Evolutionary conservation across 2,329 filamentous ascomycete genomes (phyloP), one percentile per base, ranked within the genome.

Genomic region (Colletotrichum sp.): DNA sequence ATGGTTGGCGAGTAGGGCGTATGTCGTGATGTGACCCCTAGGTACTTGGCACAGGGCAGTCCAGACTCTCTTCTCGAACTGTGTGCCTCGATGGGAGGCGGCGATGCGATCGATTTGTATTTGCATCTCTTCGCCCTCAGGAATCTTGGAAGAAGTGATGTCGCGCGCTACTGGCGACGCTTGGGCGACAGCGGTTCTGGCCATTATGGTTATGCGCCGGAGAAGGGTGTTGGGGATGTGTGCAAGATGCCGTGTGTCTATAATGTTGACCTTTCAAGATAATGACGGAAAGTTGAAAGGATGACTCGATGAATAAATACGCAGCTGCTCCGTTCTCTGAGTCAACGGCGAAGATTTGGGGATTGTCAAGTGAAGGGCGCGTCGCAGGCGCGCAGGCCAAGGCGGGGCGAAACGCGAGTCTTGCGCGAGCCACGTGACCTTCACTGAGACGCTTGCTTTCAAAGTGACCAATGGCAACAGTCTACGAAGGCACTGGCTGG

Each of bases 41-140:
- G 96, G 96, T 75, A 98, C 94, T 81, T 95, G 94, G 81, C 93
- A 93, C 5, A 98, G 91, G 6, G 94, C 89, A 3, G 89, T 86
- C 86, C 95, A 96, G 77, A 98, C 91, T 75, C 85, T 85, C 83
- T 92, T 91, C 82, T 93, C 90, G 80, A 92, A 93, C 7, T 86
- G 79, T 1, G 91, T 91, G 77, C 43, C 43, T 52, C 86, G 84
- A 30, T 78, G 77, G 24, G 86, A 87, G 18, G 82, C 77, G 9
- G 85, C 85, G 78, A 91, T 90, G 78, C 85, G 87, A 32, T 81
- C 78, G 5, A 90, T 85, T 74, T 88, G 86, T 2, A 81, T 71
- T 13, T 81, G 80, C 84, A 86, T 86, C 52, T 82, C 80, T n/a
- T 75, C 65, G 57, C 30, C 57, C 59, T 72, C 71, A 10, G 69